Percentiles rank a stretch among this genome's conserved stretches.
phyloP scores from a whole-genome alignment of 345 rosid species.

The Eucalyptus tenuipes region DNA sequence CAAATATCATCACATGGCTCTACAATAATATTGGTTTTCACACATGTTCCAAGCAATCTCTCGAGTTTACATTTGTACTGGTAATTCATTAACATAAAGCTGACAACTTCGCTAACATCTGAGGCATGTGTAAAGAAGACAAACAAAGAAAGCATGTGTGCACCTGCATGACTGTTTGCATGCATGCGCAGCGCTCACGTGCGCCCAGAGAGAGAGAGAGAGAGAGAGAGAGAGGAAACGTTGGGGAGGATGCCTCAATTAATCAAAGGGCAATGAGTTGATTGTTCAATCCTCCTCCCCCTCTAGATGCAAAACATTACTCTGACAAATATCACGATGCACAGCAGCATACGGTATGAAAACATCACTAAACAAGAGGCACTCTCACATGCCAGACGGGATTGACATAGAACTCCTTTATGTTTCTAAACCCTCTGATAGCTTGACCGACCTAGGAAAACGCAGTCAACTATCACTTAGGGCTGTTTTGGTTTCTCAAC shows the following conservation, averaged over 20 bases:
- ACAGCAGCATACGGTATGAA: background rate
- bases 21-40: background rate
- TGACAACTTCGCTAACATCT: background rate
- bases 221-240: background rate
- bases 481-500: background rate
- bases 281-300: background rate
- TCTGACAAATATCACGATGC: background rate
- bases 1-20: background rate
- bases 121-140: background rate
- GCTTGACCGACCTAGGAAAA: constrained; percentile 1
- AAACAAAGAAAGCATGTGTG: background rate
- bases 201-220: background rate
- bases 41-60: background rate
- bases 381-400: background rate
- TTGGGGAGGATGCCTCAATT: background rate
- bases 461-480: background rate
- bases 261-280: background rate
- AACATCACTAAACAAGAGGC: background rate
- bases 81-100: background rate
- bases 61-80: background rate
- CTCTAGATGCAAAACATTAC: background rate
- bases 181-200: background rate
- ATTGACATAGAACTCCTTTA: background rate
- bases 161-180: background rate
- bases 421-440: constrained; percentile 16